phyloP scores from a whole-genome alignment of 176 grass and related monocot species.

The Bothriochloa decipiens region DNA sequence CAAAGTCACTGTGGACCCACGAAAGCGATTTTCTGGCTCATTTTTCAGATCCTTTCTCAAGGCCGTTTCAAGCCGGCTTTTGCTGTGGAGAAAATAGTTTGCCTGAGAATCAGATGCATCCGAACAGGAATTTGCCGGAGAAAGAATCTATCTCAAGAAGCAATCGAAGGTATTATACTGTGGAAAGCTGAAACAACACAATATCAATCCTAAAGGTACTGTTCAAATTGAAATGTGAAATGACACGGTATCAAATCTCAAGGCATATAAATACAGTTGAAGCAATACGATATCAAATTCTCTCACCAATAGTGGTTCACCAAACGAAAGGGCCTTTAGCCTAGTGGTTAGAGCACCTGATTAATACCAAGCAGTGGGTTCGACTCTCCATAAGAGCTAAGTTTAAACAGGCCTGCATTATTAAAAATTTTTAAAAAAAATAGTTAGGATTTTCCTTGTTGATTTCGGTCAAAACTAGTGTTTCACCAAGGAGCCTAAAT shows the following conservation, averaged over 20 bases:
- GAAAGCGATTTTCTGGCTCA: constrained; percentile 27
- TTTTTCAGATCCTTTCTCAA: constrained; percentile 28
- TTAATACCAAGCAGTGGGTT: too few relatives aligned
- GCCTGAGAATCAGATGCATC: constrained; percentile 39
- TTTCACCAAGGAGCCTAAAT: neutral
- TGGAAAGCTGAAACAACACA: constrained; percentile 25
- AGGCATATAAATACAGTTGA: constrained; percentile 45
- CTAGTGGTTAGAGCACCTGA: too few relatives aligned
- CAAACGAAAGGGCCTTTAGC: too few relatives aligned
- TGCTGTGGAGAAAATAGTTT: constrained; percentile 29
- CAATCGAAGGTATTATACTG: constrained; percentile 31
- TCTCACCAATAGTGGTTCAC: constrained; percentile 14
- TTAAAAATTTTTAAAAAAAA: too few relatives aligned
- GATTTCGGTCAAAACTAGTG: too few relatives aligned
- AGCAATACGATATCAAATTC: constrained; percentile 39
- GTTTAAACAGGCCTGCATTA: too few relatives aligned
- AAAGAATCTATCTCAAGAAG: constrained; percentile 36
- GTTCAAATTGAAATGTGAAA: constrained; percentile 26
- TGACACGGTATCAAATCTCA: constrained; percentile 34
- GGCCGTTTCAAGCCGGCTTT: constrained; percentile 8
- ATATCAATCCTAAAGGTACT: constrained; percentile 37
- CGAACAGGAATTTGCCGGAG: constrained; percentile 14
- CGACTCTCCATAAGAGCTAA: too few relatives aligned
- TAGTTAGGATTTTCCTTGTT: too few relatives aligned
- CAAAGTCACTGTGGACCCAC: neutral